Percentiles rank a stretch among this genome's conserved stretches.
Conservation (phyloP, 768 basidiomycete genomes). For the Agrocybe praecox region DNA sequence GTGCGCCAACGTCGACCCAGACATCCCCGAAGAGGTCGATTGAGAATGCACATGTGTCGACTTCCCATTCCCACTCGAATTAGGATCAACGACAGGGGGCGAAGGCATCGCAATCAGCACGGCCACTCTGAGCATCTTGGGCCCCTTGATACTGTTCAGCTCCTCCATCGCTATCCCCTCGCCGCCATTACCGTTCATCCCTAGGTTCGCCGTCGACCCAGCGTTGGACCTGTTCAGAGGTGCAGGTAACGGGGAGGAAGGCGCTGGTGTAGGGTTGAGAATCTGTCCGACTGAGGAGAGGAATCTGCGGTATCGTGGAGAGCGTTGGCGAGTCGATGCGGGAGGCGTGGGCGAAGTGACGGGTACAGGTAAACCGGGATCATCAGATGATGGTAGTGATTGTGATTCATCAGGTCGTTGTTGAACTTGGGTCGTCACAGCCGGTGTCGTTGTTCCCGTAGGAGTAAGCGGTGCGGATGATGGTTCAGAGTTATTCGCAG, state of each 20-base stretch:
- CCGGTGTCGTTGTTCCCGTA: too few species aligned
- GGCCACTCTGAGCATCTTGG: constrained; percentile 26
- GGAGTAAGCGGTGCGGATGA: not conserved
- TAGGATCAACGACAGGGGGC: constrained; percentile 2
- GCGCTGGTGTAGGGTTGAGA: constrained; percentile 21
- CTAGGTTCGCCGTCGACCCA: constrained; percentile 8
- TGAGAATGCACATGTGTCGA: too few species aligned
- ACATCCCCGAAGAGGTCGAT: too few species aligned
- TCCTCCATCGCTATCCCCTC: not conserved
- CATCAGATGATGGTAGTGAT: not conserved
- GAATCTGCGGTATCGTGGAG: constrained; percentile 9
- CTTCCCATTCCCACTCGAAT: too few species aligned
- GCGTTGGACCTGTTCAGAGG: constrained; percentile 9
- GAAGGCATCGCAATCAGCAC: constrained; percentile 38
- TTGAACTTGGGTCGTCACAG: too few species aligned
- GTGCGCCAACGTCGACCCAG: constrained; percentile 1
- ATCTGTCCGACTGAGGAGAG: constrained; percentile 13
- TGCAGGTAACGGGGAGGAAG: constrained; percentile 18
- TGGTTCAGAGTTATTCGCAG: not conserved
- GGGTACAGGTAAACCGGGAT: not conserved
- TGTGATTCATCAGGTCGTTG: not conserved
- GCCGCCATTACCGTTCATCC: not conserved
- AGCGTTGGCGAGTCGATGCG: not conserved
- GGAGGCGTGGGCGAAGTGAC: not conserved
- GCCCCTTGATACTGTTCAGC: constrained; percentile 14